Evolutionary conservation across 345 rosid genomes (phyloP), one percentile per base, ranked within the genome.

Genomic region (Populus simonii): DNA sequence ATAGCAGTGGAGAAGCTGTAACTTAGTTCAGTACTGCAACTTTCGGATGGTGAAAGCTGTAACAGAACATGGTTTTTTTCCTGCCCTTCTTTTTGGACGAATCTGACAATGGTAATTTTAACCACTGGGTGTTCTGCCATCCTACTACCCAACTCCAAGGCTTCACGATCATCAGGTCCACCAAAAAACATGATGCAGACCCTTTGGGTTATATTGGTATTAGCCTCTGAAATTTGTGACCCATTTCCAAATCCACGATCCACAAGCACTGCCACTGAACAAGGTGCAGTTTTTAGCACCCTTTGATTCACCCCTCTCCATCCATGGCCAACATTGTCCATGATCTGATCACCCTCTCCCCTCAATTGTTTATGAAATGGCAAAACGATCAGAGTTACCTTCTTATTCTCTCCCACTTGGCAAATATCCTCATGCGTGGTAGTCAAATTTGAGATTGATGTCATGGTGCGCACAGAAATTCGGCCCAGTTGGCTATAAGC

Each of bases 341-440:
- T 45, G 2, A 62, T 38, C 25, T 76, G 77, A 11, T 76, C 79
- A 2, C 80, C 82, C 1, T 49, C 83, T 22, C 63, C 78, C 8
- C 61, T 77, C 84, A 77, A 68, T 2, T 80, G 82, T 55, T 74
- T 80, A 16, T 83, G 85, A 74, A 81, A 85, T 5, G 85, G 88
- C 35, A 88, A 31, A n/a, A 88, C 45, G 49, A 88, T 86, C 83
- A 88, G 59, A 1, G 66, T 71, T 18, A 82, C 88, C 71, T 84
- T 47, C 72, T 81, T 85, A 4, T 57, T 55, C 51, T 83, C 79
- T 0, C 89, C 88, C 12, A 85, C 75, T 8, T 81, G 83, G 74
- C 80, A 83, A 16, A 88, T 82, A 45, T 86, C 88, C 78, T 85
- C 89, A 7, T 86, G 87, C 87, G 83, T 88, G 1, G 82, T 74